Base-by-base conservation (phyloP, 2,329 filamentous ascomycete species). In the Aureobasidium sp. region DNA sequence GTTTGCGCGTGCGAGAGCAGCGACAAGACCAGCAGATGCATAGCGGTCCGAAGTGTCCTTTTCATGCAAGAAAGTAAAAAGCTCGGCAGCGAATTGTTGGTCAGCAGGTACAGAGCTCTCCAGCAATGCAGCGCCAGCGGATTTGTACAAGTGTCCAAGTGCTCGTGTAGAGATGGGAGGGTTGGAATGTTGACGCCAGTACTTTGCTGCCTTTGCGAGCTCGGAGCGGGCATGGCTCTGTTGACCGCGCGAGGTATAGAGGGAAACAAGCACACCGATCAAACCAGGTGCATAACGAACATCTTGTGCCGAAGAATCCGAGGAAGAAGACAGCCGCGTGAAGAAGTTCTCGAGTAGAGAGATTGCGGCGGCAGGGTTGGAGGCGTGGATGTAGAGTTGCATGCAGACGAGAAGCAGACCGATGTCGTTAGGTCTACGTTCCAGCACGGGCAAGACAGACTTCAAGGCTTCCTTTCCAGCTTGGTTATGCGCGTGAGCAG, bases 281-380 rank as follows among this genome's bases (percentile, higher is more conserved):
- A 99, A 79, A 2, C 93, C 93, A 0, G 94, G 93, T 29, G 90
- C 87, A 73, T 87, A 94, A 12, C 92, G 87, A 29, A 88, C 84
- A 67, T 91, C 86, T 62, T 85, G 79, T 63, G 87, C 80, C 17
- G 82, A 79, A 2, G 80, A 71, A 0, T 78, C 77, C 6, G 74
- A 79, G 3, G 84, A 84, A 52, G 84, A 75, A 68, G 93, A 89
- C 1, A 96, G 80, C 11, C 83, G 83, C 65, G 82, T 82, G 61
- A 96, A 82, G 71, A 94, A 92, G 1, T 82, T 78, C 71, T 96
- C 88, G 2, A 97, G 79, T 6, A 90, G 79, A n/a, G 81, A 79
- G 39, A 91, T 83, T 5, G 93, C 93, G 4, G 88, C 86, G 34
- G 83, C 87, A 31, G 84, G 81, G 70, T 93, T 91, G 51, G 87